phyloP scores from a whole-genome alignment of 192 early-diverging fungal genomes.

The Helicostylum pulchrum region DNA sequence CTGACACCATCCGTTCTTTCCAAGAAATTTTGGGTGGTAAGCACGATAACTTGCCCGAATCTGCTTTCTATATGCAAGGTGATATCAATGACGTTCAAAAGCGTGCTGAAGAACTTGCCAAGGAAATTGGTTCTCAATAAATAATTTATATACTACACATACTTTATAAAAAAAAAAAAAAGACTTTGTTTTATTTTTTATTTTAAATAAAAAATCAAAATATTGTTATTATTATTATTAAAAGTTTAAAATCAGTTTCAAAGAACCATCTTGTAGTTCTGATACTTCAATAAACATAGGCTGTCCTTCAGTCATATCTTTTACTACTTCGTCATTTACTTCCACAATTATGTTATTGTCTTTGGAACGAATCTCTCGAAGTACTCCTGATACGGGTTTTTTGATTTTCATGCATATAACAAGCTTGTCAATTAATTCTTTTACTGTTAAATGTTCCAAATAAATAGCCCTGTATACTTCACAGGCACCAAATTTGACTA shows the following conservation, averaged over 20 bases:
- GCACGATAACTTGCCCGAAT: constrained; percentile 92
- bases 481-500: constrained; percentile 53
- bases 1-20: constrained; percentile 97
- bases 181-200: not conserved
- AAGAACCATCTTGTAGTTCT: constrained; percentile 38
- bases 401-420: constrained; percentile 52
- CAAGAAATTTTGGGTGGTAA: constrained; percentile 96
- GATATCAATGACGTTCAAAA: constrained; percentile 91
- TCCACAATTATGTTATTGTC: constrained; percentile 42
- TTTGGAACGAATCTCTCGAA: constrained; percentile 29
- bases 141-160: not conserved
- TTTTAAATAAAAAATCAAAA: not conserved
- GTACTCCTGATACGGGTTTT: constrained; percentile 38
- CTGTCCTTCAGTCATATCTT: constrained; percentile 61
- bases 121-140: constrained; percentile 33
- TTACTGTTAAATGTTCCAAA: constrained; percentile 51
- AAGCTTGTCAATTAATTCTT: constrained; percentile 52
- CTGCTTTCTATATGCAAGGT: constrained; percentile 98
- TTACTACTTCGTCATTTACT: constrained; percentile 57
- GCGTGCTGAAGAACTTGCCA: constrained; percentile 69
- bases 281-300: constrained; percentile 57
- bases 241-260: constrained; percentile 45
- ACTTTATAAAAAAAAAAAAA: too few relatives aligned
- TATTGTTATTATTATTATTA: not conserved
- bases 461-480: constrained; percentile 61